Conservation (phyloP, 306 rosid genomes). For the Rosa chinensis region DNA sequence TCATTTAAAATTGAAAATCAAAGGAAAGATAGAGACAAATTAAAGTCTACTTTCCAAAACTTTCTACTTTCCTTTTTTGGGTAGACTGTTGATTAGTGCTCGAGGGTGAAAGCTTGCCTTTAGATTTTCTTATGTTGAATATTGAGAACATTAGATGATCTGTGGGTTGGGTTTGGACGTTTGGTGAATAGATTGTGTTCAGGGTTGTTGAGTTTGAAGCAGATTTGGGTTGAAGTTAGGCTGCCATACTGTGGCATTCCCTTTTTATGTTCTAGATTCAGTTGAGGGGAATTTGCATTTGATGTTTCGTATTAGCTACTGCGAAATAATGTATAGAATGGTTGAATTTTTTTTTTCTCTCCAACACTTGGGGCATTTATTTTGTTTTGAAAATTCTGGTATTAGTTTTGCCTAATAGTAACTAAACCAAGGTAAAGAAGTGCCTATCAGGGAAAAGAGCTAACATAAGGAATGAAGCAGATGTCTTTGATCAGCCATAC, state of each 20-base stretch:
- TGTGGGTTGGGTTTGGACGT: slow-evolving; percentile 14
- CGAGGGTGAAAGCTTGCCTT: slow-evolving; percentile 17
- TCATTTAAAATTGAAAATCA: too few species aligned
- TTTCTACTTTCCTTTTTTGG: slow-evolving; percentile 10
- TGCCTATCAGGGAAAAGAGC: too few species aligned
- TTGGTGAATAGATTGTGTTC: not conserved
- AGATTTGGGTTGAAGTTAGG: not conserved
- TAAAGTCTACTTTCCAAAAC: not conserved
- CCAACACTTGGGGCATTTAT: not conserved
- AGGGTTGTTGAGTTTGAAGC: slow-evolving; percentile 5
- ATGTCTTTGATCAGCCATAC: too few species aligned
- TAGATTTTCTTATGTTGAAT: not conserved
- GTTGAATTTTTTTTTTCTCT: not conserved
- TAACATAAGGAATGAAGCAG: too few species aligned
- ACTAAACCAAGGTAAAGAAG: too few species aligned
- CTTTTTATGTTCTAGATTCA: not conserved
- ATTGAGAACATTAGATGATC: slow-evolving; percentile 24
- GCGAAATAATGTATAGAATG: not conserved
- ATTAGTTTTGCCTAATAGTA: not conserved
- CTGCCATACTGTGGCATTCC: not conserved
- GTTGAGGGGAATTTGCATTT: not conserved
- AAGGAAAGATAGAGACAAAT: too few species aligned
- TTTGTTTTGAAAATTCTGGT: not conserved
- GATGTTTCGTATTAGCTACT: slow-evolving; percentile 7
- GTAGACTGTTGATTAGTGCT: slow-evolving; percentile 24